Evolutionary conservation across 306 rosid species (phyloP), one percentile per base, ranked within the genome.

Genomic region (Biancaea sappan): DNA sequence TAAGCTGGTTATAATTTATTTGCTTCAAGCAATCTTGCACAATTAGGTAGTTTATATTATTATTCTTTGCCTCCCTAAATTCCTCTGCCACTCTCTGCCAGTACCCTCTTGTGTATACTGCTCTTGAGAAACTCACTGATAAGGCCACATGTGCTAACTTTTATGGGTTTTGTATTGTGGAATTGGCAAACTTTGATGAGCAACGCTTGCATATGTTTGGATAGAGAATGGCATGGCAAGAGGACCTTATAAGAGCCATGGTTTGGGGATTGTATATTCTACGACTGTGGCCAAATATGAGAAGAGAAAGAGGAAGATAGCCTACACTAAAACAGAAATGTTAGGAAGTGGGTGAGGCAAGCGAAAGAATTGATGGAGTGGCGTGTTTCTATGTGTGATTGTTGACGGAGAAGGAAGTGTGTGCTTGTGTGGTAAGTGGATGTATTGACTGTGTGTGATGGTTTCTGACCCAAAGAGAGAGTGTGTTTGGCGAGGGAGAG

Each of bases 21-120:
- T 83, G 82, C 8, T 29, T 61, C 53, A 86, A 59, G 57, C 90
- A 86, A 32, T 83, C 85, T 21, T 76, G 58, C 26, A 86, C 66
- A 0, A 61, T 61, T 46, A 53, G 82, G 69, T 69, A 79, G 13
- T 50, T 26, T 19, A 13, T 76, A 35, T 64, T 46, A 19, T 19
- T 50, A 3, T 73, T 73, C 2, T 41, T 14, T 44, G 64, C 72
- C 43, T 72, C 72, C 43, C 69, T 57, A 12, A 86, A 76, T 21
- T 74, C 80, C 12, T 32, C 40, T 0, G 76, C 81, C 63, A 77
- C 76, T 40, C 72, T 48, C 41, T 53, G 21, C 14, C 84, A 38
- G 71, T 69, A 87, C 0, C 62, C 46, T 40, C 81, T 82, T 7
- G 91, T 75, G 15, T 77, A 6, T 18, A 26, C 34, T 0, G 88